Evolutionary conservation across 2,329 filamentous ascomycete genomes (phyloP).

Genomic region (Microdochium paspali): DNA sequence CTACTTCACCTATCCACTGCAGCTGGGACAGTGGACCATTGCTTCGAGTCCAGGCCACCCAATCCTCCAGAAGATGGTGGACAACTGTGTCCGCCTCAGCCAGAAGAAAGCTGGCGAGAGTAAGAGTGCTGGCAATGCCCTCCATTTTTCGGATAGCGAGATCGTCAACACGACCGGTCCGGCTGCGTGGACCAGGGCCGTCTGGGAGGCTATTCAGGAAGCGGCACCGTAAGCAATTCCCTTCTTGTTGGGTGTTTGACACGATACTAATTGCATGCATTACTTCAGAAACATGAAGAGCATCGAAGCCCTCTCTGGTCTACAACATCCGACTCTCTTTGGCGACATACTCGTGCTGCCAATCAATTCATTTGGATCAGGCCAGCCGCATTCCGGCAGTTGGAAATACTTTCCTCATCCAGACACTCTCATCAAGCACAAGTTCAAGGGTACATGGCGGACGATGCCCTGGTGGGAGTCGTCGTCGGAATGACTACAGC

Average conservation of each 20-base stretch:
- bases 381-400: conserved; percentile 2
- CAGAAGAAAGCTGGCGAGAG: neutral
- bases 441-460: conserved; percentile 7
- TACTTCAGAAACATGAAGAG: neutral
- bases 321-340: conserved; percentile 1
- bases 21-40: conserved; percentile 7
- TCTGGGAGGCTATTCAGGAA: conserved; percentile 1
- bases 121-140: neutral
- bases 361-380: conserved; percentile 2
- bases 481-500: neutral
- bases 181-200: conserved; percentile 2
- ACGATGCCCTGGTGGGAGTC: neutral
- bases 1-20: conserved; percentile 1
- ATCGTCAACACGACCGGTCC: conserved; percentile 4
- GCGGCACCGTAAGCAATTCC: neutral
- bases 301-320: neutral
- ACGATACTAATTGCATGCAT: neutral
- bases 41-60: conserved; percentile 3
- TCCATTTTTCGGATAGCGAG: conserved; percentile 2
- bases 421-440: conserved; percentile 1
- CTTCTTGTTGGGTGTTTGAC: neutral
- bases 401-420: neutral
- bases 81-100: neutral
- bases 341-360: conserved; percentile 3
- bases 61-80: conserved; percentile 1